Evolutionary conservation across 164 flowering plant species (phyloP), one percentile per base, ranked within the genome.

Genomic region (Vitis rotundifolia): DNA sequence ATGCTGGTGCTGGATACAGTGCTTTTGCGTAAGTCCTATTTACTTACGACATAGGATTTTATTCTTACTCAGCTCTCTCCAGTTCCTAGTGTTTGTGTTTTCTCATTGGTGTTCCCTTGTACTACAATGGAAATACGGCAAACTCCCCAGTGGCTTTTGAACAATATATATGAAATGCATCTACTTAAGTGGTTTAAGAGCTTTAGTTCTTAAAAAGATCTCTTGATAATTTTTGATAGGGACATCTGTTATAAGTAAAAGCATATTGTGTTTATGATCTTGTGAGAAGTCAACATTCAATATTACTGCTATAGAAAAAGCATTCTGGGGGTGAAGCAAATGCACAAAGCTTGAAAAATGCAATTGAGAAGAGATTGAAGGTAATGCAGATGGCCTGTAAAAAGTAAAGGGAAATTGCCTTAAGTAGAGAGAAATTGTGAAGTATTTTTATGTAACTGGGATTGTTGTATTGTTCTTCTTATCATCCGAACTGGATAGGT

Each of bases 1-100:
- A 81, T 77, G 92, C 86, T 71, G 94, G 97, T 70, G 75, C 91
- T 69, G 98, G 97, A 75, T 92, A 92, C 74, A 78, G 86, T 62
- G 94, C 91, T 69, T 94, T 86, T 76, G 94, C 87, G 94, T 93
- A 83, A 84, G 95, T 83, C 50, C 61, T 57, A 26, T 13, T 50
- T 52, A 13, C 37, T 64, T 49, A 3, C 58, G 49, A 10, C 19
- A 15, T 19, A 11, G n/a, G 47, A 7, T 26, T 52, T 53, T 28
- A 51, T 26, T 5, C 31, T 28, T 66, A n/a, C 18, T 66, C 48
- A 66, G 2, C 29, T 5, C 4, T 8, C 68, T 16, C 3, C 11
- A 58, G 26, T 58, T 9, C 22, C 61, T n/a, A 15, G 61, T 13
- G 61, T 15, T 58, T 37, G 44, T 37, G 7, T 37, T 37, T 37